Evolutionary conservation across 345 rosid genomes (phyloP), one percentile per base, ranked within the genome.

Genomic region (Moringa oleifera): DNA sequence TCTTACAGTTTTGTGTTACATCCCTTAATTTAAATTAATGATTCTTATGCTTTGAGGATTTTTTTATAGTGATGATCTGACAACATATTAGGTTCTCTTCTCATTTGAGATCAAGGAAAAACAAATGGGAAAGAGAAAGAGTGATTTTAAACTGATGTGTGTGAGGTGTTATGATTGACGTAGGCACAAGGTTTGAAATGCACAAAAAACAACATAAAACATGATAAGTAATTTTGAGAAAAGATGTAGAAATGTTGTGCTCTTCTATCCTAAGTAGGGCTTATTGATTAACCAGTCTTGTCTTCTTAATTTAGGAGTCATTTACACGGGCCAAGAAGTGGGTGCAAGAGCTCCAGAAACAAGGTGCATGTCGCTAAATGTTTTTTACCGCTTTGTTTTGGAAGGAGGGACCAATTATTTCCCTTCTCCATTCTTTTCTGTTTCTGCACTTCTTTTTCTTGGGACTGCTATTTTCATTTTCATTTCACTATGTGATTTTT

Each of bases 281-380:
- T 41, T 41, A 1, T 11, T 15, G 17, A 41, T 64, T 36, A 25
- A 62, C 24, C 51, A 58, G 52, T 25, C 31, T 8, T 31, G 22
- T 47, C 25, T 66, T 73, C 16, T 68, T 24, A 23, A 41, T 65
- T 68, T 69, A 83, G 88, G 85, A 73, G 1, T 80, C 88, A 11
- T 80, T 73, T 74, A 79, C 75, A 57, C 73, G 83, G 71, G 88
- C 88, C 1, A 78, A 83, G 79, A 83, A 83, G 74, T 83, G 88
- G 88, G 88, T 78, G 56, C 79, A 73, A 61, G 88, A 83, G 72
- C 77, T 83, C 53, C 88, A 77, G 75, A 79, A 80, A 64, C 85
- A 80, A 80, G 85, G 88, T 83, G 25, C 47, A 9, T 41, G 12
- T 15, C 12, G 9, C 47, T 41, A 11, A 41, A 41, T 16, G 3